Conservation (phyloP, 495 filamentous ascomycete species). For the Cercophora samala region DNA sequence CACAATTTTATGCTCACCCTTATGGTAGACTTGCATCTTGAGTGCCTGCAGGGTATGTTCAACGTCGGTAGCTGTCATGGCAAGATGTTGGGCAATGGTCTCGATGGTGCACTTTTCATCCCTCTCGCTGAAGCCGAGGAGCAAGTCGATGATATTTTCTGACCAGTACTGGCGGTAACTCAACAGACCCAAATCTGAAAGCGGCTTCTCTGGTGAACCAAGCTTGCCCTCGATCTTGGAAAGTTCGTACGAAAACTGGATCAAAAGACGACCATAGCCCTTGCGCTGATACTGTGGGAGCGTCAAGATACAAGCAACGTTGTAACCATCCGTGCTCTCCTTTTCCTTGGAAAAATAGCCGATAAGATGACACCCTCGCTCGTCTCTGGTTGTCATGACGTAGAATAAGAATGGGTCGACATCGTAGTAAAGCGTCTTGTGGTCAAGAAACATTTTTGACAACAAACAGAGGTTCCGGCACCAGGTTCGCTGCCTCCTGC, state of each 20-base stretch:
- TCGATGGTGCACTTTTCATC: constrained; percentile 75
- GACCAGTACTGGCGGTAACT: constrained; percentile 97
- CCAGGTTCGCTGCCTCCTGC: constrained; percentile 90
- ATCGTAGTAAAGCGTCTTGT: constrained; percentile 99
- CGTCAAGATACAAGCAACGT: constrained; percentile 95
- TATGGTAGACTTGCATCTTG: constrained; percentile 91
- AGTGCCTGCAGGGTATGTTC: constrained; percentile 87
- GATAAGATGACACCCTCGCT: constrained; percentile 85
- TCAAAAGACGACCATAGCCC: constrained; percentile 87
- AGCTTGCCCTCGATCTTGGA: constrained; percentile 92
- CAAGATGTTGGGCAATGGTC: constrained; percentile 67
- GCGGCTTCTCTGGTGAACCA: constrained; percentile 92
- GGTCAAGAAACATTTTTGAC: constrained; percentile 94
- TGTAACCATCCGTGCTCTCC: constrained; percentile 92
- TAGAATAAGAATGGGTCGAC: constrained; percentile 99
- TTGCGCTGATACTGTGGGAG: constrained; percentile 93
- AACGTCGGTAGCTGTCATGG: constrained; percentile 95
- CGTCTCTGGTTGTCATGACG: constrained; percentile 87
- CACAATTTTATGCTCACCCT: constrained; percentile 90
- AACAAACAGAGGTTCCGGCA: constrained; percentile 94
- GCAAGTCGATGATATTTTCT: constrained; percentile 81
- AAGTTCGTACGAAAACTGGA: constrained; percentile 97
- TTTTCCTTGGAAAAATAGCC: constrained; percentile 99
- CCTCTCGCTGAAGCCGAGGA: constrained; percentile 60
- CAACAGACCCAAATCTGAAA: constrained; percentile 87